phyloP scores from a whole-genome alignment of 75 land plant species.

The Adiantum capillusveneris region DNA sequence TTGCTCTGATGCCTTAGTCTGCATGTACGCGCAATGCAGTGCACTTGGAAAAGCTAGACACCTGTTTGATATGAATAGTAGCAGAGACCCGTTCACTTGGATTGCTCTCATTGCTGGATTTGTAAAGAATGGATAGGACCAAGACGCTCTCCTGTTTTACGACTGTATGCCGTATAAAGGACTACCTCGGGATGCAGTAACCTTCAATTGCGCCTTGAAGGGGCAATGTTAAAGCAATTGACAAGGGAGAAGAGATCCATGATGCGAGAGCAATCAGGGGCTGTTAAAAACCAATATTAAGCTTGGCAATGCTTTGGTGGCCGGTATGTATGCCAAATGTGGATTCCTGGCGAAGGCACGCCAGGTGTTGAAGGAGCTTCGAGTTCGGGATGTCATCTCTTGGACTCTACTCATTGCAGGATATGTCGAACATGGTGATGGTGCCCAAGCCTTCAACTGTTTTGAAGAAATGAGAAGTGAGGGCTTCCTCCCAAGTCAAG shows the following conservation, averaged over 20 bases:
- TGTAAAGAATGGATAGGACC: conserved; percentile 19
- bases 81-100: conserved; percentile 53
- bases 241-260: conserved; percentile 43
- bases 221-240: conserved; percentile 23
- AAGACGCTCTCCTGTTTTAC: conserved; percentile 29
- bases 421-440: conserved; percentile 20
- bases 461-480: conserved; percentile 27
- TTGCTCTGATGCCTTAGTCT: neutral
- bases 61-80: conserved; percentile 35
- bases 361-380: conserved; percentile 34
- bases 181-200: conserved; percentile 29
- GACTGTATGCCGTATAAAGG: conserved; percentile 26
- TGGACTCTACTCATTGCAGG: conserved; percentile 48
- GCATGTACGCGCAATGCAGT: conserved; percentile 22
- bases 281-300: conserved; percentile 30
- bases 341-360: conserved; percentile 24
- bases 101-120: conserved; percentile 38
- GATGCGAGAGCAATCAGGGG: conserved; percentile 17
- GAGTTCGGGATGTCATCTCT: conserved; percentile 22
- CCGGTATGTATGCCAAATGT: conserved; percentile 35
- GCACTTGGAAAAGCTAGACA: conserved; percentile 31
- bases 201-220: conserved; percentile 24
- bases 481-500: conserved; percentile 25
- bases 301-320: conserved; percentile 33
- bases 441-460: conserved; percentile 13